phyloP scores from a whole-genome alignment of 139 green algal species.

The Pseudopediastrum boryanum region DNA sequence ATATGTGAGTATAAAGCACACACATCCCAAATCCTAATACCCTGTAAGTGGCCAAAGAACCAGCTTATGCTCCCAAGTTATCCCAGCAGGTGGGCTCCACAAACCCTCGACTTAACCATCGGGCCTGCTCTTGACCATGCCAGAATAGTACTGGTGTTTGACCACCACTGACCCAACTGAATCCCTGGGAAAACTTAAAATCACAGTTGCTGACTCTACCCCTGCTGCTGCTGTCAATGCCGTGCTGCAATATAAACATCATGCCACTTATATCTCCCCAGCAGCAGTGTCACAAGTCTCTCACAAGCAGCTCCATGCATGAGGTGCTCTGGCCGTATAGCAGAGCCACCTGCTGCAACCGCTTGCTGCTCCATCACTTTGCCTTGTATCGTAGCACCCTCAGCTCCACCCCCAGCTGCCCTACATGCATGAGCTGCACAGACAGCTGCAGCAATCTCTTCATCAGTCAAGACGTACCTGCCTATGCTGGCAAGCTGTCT shows the following conservation, averaged over 20 bases:
- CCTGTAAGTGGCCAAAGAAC: no score
- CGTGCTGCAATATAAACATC: constrained; percentile 50
- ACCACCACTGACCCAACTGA: no score
- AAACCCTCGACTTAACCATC: no score
- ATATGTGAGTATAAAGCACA: no score
- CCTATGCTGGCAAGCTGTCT: neutral
- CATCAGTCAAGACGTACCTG: neutral
- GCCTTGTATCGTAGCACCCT: neutral
- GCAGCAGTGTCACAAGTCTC: constrained; percentile 51
- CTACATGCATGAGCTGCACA: neutral
- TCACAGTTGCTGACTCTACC: no score
- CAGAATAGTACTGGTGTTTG: no score
- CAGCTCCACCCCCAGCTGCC: neutral
- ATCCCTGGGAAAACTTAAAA: no score
- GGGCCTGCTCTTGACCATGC: no score
- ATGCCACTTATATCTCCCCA: constrained; percentile 54
- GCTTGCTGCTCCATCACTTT: neutral
- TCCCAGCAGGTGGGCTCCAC: no score
- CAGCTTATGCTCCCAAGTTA: no score
- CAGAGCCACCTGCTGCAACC: neutral
- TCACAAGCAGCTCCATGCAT: constrained; percentile 54
- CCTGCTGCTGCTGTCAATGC: neutral
- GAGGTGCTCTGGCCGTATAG: constrained; percentile 54
- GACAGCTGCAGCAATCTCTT: constrained; percentile 24
- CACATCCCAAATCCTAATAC: no score